phyloP scores from a whole-genome alignment of 139 green algal genomes.

The Volvox africanus region DNA sequence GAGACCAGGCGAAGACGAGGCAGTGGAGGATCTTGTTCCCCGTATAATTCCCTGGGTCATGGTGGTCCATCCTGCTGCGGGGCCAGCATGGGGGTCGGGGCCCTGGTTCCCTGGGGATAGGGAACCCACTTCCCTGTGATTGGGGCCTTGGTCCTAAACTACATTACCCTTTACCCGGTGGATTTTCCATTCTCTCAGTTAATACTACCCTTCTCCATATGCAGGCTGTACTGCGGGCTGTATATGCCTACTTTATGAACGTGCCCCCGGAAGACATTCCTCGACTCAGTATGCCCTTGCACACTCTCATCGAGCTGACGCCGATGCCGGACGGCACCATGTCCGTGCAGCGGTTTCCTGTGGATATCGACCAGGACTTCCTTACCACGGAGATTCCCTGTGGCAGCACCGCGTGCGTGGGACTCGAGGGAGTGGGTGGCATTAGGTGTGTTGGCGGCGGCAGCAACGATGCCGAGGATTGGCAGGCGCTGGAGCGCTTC shows the following conservation, averaged over 20 bases:
- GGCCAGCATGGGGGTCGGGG: no score
- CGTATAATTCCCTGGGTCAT: no score
- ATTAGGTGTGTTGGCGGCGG: no score
- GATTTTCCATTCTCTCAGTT: background rate
- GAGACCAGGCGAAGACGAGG: no score
- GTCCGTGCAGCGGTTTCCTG: slow-evolving; percentile 68
- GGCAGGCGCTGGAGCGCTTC: background rate
- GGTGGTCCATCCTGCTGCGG: no score
- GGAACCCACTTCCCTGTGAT: no score
- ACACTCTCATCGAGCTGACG: slow-evolving; percentile 94
- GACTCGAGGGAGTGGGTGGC: no score
- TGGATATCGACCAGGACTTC: slow-evolving; percentile 34
- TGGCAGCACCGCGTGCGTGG: background rate
- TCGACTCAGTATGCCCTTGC: slow-evolving; percentile 86
- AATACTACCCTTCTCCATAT: background rate
- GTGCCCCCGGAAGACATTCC: slow-evolving; percentile 67
- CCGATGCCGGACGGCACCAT: slow-evolving; percentile 90
- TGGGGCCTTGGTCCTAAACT: no score
- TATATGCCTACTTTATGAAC: slow-evolving; percentile 90
- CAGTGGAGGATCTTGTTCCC: no score
- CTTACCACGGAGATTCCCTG: background rate
- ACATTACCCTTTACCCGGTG: no score
- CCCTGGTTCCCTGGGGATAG: no score
- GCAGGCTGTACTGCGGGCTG: slow-evolving; percentile 77
- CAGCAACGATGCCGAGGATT: background rate